These are phyloP conservation scores for Solanum habrochaites DNA, from an alignment of 257 asterid species.

Conservation along the genomic window DNA sequence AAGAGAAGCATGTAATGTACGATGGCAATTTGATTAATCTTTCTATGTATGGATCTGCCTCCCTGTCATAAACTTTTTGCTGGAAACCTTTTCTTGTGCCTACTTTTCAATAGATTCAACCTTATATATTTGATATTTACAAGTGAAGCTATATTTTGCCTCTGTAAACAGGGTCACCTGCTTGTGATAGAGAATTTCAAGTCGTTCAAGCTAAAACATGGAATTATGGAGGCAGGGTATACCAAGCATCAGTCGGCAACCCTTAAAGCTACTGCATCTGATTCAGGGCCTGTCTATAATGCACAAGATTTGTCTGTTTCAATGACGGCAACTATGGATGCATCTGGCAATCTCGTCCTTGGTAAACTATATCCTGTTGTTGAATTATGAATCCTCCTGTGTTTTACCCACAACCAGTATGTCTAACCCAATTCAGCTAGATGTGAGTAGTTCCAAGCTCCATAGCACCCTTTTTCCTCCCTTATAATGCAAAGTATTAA, in stretches of 20 bases:
- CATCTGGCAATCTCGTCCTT: conserved; percentile 71
- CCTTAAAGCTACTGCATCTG: conserved; percentile 22
- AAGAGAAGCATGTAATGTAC: neutral
- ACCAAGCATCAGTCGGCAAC: conserved; percentile 60
- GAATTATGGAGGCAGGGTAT: conserved; percentile 90
- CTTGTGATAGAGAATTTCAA: conserved; percentile 71
- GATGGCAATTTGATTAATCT: neutral
- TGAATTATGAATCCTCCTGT: neutral
- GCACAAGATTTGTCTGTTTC: conserved; percentile 62
- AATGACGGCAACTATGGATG: conserved; percentile 91
- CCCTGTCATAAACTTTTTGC: neutral
- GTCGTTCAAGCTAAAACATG: conserved; percentile 74
- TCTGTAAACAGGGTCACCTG: conserved; percentile 69
- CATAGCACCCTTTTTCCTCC: neutral
- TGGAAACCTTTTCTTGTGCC: neutral
- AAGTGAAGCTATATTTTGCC: conserved; percentile 1
- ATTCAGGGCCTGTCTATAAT: conserved; percentile 18
- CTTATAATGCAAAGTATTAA: neutral
- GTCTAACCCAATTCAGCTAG: neutral
- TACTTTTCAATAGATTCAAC: neutral
- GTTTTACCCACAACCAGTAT: neutral
- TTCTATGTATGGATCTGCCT: neutral
- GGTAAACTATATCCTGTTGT: conserved; percentile 27
- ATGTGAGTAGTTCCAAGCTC: neutral
- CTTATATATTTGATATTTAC: neutral